Percentiles rank a stretch among this genome's conserved stretches.
Evolutionary conservation across 192 early-diverging fungal genomes (phyloP).

Genomic region (Mortierella antarctica): DNA sequence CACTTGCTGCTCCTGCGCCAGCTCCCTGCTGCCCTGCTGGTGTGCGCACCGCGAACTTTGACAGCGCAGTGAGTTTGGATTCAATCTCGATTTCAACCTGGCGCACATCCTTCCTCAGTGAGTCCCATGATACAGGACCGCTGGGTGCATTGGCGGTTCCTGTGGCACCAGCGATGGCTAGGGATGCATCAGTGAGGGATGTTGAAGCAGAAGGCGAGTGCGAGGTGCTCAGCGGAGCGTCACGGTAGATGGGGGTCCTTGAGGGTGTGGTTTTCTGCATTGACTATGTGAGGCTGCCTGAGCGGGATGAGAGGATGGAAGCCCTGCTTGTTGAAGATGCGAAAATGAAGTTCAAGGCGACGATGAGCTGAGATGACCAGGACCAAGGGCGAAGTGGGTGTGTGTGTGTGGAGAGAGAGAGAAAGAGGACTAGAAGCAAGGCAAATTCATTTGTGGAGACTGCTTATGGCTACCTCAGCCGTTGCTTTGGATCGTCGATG

Average conservation of each 20-base stretch:
- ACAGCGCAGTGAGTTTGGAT: constrained; percentile 65
- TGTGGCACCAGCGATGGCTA: constrained; percentile 40
- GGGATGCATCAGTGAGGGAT: constrained; percentile 27
- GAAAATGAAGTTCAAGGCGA: background rate
- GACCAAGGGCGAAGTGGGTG: too few species aligned
- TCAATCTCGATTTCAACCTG: constrained; percentile 81
- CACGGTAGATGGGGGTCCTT: constrained; percentile 45
- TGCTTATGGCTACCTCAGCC: background rate
- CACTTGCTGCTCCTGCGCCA: constrained; percentile 13
- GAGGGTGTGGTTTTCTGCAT: constrained; percentile 42
- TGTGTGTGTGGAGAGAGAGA: too few species aligned
- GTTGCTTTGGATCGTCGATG: background rate
- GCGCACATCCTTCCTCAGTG: constrained; percentile 74
- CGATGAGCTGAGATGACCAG: too few species aligned
- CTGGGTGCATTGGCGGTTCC: constrained; percentile 3
- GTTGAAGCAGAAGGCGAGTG: constrained; percentile 22
- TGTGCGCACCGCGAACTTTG: constrained; percentile 56
- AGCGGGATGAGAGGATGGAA: background rate
- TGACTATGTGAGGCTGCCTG: background rate
- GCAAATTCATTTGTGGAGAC: background rate
- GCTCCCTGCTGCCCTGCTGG: constrained; percentile 20
- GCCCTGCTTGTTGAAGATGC: background rate
- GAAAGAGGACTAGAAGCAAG: too few species aligned
- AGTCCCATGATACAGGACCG: constrained; percentile 66
- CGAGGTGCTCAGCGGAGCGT: constrained; percentile 37